Conservation (phyloP, 2,329 filamentous ascomycete genomes). For the Akanthomyces muscarius region DNA sequence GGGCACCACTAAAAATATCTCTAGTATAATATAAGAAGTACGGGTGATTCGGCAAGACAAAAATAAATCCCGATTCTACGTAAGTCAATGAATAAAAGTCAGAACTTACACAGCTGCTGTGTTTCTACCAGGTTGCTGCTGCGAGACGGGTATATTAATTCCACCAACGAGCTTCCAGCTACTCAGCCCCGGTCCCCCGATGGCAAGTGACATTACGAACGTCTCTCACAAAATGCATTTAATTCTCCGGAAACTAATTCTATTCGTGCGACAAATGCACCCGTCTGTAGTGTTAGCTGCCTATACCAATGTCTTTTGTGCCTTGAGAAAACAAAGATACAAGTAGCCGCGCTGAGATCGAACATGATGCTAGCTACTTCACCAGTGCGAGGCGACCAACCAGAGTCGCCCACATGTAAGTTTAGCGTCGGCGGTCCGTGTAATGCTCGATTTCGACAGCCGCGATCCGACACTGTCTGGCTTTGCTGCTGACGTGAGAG, state of each 20-base stretch:
- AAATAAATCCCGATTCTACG: too few species aligned
- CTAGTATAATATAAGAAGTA: too few species aligned
- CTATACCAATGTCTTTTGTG: background rate
- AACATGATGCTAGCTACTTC: background rate
- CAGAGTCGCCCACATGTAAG: background rate
- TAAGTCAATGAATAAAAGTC: too few species aligned
- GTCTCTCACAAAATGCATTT: background rate
- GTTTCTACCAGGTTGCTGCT: too few species aligned
- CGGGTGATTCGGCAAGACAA: too few species aligned
- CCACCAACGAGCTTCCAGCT: background rate
- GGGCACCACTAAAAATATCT: too few species aligned
- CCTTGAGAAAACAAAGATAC: background rate
- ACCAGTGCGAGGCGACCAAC: background rate
- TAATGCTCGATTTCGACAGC: background rate
- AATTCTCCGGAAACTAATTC: background rate
- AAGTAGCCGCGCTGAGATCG: background rate
- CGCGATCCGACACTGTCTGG: background rate
- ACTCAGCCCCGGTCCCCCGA: background rate
- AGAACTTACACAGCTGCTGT: too few species aligned
- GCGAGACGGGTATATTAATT: background rate
- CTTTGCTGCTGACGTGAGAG: conserved; percentile 5
- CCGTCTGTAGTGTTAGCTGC: background rate
- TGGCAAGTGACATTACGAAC: background rate
- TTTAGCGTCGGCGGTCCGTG: background rate
- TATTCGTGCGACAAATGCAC: background rate